Evolutionary conservation across 148 eudicot species (phyloP).

Genomic region (Salicornia ramosissima): DNA sequence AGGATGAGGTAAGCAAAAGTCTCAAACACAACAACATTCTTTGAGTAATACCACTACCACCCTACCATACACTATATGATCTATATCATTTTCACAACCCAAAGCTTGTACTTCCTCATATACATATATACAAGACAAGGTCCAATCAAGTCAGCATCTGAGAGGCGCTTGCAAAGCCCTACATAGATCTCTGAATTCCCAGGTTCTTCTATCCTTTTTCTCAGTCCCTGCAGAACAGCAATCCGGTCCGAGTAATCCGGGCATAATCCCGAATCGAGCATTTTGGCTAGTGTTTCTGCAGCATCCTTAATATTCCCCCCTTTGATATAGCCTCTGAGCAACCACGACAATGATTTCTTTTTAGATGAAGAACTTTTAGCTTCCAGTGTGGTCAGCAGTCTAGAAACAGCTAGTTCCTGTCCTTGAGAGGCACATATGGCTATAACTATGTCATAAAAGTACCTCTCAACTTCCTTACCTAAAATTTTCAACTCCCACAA

Average conservation of each 20-base stretch:
- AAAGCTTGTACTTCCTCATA: slow-evolving; percentile 56
- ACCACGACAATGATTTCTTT: slow-evolving; percentile 74
- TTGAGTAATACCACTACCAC: background rate
- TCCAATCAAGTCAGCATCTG: slow-evolving; percentile 68
- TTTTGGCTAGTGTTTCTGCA: slow-evolving; percentile 55
- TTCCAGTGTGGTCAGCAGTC: slow-evolving; percentile 64
- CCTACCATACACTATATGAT: background rate
- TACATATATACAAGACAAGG: slow-evolving; percentile 78
- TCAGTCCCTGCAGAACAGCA: slow-evolving; percentile 75
- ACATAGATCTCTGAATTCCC: slow-evolving; percentile 59
- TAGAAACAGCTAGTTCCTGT: slow-evolving; percentile 42
- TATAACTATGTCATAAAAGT: slow-evolving; percentile 72
- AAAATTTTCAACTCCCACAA: slow-evolving; percentile 75
- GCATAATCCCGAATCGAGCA: slow-evolving; percentile 62
- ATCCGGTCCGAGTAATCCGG: slow-evolving; percentile 66
- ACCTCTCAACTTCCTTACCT: slow-evolving; percentile 56
- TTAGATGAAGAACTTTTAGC: slow-evolving; percentile 44
- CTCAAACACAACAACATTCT: background rate
- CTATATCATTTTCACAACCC: slow-evolving; percentile 69
- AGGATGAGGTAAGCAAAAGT: slow-evolving; percentile 7
- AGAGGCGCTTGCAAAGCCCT: slow-evolving; percentile 65
- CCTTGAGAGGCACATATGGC: slow-evolving; percentile 84
- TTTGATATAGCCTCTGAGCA: slow-evolving; percentile 80
- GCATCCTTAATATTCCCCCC: slow-evolving; percentile 71
- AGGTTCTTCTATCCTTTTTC: slow-evolving; percentile 48